phyloP scores from a whole-genome alignment of 2,329 filamentous ascomycete genomes.

The Cladobotryum protrusum region DNA sequence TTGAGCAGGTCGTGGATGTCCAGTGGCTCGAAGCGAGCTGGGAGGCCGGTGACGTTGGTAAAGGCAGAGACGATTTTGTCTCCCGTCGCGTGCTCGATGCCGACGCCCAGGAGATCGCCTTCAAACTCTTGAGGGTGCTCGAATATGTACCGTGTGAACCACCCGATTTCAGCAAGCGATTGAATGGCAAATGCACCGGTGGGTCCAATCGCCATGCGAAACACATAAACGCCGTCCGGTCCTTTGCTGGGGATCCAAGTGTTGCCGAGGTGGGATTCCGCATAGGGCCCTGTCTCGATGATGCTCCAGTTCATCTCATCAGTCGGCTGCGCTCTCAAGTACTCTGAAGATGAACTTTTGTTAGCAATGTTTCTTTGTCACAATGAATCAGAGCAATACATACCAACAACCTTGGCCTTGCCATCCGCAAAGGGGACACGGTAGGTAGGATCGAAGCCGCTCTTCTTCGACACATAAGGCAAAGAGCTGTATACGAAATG shows the following conservation, averaged over 20 bases:
- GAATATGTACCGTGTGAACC: slow-evolving; percentile 12
- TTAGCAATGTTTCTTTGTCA: too few species aligned
- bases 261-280: slow-evolving; percentile 3
- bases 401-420: slow-evolving; percentile 11
- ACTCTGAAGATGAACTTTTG: not conserved
- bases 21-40: slow-evolving; percentile 10
- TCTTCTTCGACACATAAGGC: slow-evolving; percentile 11
- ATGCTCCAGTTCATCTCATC: slow-evolving; percentile 7
- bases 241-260: slow-evolving; percentile 1
- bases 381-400: too few species aligned
- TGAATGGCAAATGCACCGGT: slow-evolving; percentile 6
- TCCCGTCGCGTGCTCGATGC: slow-evolving; percentile 11
- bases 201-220: slow-evolving; percentile 4
- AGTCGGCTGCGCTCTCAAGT: slow-evolving; percentile 1
- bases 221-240: slow-evolving; percentile 1
- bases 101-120: slow-evolving; percentile 12
- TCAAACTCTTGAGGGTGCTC: slow-evolving; percentile 11
- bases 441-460: slow-evolving; percentile 11
- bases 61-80: slow-evolving; percentile 9
- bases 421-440: slow-evolving; percentile 8
- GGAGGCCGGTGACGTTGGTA: slow-evolving; percentile 8
- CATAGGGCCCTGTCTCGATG: slow-evolving; percentile 6
- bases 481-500: slow-evolving; percentile 12
- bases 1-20: not conserved
- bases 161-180: slow-evolving; percentile 8